These are phyloP conservation scores for Paxillus rubicundulus DNA, from an alignment of 768 basidiomycete species.

Conservation along the genomic window DNA sequence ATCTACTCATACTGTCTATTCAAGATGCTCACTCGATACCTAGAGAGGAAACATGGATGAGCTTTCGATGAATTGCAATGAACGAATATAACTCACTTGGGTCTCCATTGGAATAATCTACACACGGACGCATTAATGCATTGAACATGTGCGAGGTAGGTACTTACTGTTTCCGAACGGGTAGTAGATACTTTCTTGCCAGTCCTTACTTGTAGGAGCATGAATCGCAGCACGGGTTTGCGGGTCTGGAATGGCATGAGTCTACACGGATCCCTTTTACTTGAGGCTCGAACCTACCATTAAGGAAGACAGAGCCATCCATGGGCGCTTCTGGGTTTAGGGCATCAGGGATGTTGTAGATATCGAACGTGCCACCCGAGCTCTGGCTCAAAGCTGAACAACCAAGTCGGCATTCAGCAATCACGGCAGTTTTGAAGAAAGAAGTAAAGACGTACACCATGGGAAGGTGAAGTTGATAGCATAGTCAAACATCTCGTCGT, in stretches of 20 bases:
- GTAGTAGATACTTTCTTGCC: constrained; percentile 35
- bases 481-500: constrained; percentile 68
- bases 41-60: constrained; percentile 9
- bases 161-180: constrained; percentile 34
- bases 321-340: constrained; percentile 47
- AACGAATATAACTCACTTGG: constrained; percentile 29
- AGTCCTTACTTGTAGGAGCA: constrained; percentile 59
- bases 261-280: background rate
- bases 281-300: constrained; percentile 41
- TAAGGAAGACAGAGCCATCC: constrained; percentile 59
- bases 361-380: constrained; percentile 38
- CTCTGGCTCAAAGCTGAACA: constrained; percentile 17
- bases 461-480: constrained; percentile 71
- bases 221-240: constrained; percentile 60
- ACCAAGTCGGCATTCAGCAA: constrained; percentile 2
- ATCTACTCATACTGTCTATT: background rate
- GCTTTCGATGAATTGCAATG: background rate
- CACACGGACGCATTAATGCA: background rate
- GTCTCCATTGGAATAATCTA: constrained; percentile 25
- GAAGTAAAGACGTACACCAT: constrained; percentile 39
- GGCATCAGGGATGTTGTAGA: constrained; percentile 57
- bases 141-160: background rate
- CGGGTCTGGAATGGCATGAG: constrained; percentile 39
- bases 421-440: background rate
- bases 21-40: constrained; percentile 33